phyloP scores from a whole-genome alignment of 2,329 filamentous ascomycete species.

The Diatrype stigma region DNA sequence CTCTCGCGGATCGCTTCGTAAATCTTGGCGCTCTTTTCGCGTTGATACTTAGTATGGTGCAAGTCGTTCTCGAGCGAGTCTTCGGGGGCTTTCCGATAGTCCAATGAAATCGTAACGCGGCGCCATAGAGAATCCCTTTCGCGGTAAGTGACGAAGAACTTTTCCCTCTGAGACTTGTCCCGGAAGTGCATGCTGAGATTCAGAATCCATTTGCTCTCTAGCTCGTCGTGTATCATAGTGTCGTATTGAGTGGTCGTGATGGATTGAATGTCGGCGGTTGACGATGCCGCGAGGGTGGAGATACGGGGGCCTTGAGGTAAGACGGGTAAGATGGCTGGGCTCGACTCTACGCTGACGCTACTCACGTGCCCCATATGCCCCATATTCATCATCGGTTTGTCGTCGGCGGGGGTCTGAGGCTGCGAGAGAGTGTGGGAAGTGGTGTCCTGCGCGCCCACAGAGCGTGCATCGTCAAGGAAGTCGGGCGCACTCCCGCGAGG shows the following conservation, averaged over 20 bases:
- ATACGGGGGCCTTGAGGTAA: slow-evolving; percentile 15
- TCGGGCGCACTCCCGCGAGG: slow-evolving; percentile 48
- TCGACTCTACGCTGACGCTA: slow-evolving; percentile 14
- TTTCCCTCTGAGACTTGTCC: slow-evolving; percentile 87
- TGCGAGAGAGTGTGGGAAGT: slow-evolving; percentile 22
- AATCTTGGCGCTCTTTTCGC: slow-evolving; percentile 88
- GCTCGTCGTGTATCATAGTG: slow-evolving; percentile 68
- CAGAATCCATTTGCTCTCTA: slow-evolving; percentile 88
- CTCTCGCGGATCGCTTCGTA: slow-evolving; percentile 94
- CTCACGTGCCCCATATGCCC: slow-evolving; percentile 20
- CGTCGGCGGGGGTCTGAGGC: slow-evolving; percentile 30
- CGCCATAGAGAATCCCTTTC: slow-evolving; percentile 76
- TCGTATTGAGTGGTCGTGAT: slow-evolving; percentile 55
- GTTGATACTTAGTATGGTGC: slow-evolving; percentile 71
- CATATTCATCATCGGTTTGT: slow-evolving; percentile 27
- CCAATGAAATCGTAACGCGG: slow-evolving; percentile 86
- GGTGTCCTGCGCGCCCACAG: slow-evolving; percentile 19
- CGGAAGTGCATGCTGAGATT: slow-evolving; percentile 98
- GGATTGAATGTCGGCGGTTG: slow-evolving; percentile 39
- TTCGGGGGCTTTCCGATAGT: slow-evolving; percentile 76
- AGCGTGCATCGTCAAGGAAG: slow-evolving; percentile 32
- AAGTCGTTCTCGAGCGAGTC: slow-evolving; percentile 86
- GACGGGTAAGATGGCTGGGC: slow-evolving; percentile 28
- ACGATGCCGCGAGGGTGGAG: slow-evolving; percentile 14
- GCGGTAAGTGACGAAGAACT: slow-evolving; percentile 95